These are phyloP conservation scores for Boletellus sp. DNA, from an alignment of 1,284 basidiomycete genomes.

Conservation along the genomic window DNA sequence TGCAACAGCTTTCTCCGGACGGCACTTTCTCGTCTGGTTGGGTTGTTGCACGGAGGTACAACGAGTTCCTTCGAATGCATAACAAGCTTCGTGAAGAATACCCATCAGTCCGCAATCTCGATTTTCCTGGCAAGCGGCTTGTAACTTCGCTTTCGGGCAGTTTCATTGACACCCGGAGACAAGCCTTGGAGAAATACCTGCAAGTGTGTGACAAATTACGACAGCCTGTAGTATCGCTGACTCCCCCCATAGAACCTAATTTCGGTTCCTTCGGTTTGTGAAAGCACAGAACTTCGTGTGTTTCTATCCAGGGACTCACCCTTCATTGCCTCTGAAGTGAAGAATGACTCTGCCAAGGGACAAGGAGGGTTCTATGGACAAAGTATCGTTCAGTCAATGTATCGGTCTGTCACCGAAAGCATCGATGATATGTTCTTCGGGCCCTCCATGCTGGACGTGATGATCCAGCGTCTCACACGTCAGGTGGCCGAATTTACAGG, in stretches of 20 bases:
- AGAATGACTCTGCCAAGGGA: conserved; percentile 39
- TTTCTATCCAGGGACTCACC: conserved; percentile 88
- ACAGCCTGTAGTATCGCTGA: conserved; percentile 3
- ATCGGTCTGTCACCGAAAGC: conserved; percentile 84
- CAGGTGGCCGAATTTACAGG: conserved; percentile 88
- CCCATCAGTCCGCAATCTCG: conserved; percentile 61
- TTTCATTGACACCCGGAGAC: conserved; percentile 79
- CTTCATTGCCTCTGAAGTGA: conserved; percentile 56
- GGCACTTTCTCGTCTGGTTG: conserved; percentile 79
- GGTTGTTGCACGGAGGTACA: conserved; percentile 90
- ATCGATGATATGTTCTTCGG: conserved; percentile 93
- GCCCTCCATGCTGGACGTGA: conserved; percentile 91
- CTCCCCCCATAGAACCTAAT: conserved; percentile 59
- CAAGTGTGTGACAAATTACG: conserved; percentile 54
- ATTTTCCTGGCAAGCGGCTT: conserved; percentile 89
- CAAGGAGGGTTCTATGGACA: conserved; percentile 58
- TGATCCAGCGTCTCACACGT: conserved; percentile 82
- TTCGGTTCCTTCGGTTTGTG: conserved; percentile 71
- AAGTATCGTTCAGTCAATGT: conserved; percentile 77
- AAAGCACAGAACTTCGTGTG: conserved; percentile 75
- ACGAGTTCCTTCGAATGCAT: conserved; percentile 90
- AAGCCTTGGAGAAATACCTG: conserved; percentile 83
- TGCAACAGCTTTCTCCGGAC: conserved; percentile 79
- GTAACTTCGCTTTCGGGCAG: conserved; percentile 77
- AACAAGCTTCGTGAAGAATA: conserved; percentile 78